Conservation (phyloP, 164 flowering plant species). For the Vitis cinerea region DNA sequence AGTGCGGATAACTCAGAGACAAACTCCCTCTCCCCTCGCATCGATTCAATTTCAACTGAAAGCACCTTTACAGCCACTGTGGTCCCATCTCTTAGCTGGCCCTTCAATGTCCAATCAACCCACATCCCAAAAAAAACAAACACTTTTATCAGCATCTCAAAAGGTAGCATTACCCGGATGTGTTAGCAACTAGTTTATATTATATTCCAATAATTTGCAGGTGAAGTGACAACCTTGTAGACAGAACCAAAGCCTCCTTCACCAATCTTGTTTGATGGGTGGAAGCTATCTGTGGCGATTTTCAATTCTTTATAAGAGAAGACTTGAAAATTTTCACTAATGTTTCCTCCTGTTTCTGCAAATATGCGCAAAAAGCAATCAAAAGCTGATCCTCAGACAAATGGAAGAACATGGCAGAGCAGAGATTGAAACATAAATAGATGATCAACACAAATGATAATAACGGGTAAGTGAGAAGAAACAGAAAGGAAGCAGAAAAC, state of each 20-base stretch:
- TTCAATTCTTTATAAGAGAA: conserved; percentile 39
- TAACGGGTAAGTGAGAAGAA: neutral
- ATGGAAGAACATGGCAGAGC: too few species aligned
- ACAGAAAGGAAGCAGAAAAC: neutral
- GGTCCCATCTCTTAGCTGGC: conserved; percentile 40
- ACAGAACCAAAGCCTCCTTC: conserved; percentile 58
- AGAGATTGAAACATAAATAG: neutral
- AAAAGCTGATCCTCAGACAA: neutral
- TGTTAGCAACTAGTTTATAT: neutral
- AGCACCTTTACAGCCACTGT: conserved; percentile 53
- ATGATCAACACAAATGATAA: conserved; percentile 1
- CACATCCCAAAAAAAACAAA: neutral
- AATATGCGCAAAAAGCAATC: conserved; percentile 3
- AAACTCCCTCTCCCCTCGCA: conserved; percentile 61
- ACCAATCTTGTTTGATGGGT: conserved; percentile 49
- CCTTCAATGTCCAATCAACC: conserved; percentile 32
- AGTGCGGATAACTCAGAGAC: conserved; percentile 50
- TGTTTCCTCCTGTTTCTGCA: conserved; percentile 14
- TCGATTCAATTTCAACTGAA: conserved; percentile 47
- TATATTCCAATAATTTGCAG: neutral
- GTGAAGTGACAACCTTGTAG: conserved; percentile 36
- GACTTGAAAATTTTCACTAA: conserved; percentile 15
- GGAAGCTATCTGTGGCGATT: conserved; percentile 40
- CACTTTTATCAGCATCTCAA: neutral
- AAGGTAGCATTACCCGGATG: neutral